Evolutionary conservation across 441 rosid species (phyloP), one percentile per base, ranked within the genome.

Genomic region (Monsonia emarginata): DNA sequence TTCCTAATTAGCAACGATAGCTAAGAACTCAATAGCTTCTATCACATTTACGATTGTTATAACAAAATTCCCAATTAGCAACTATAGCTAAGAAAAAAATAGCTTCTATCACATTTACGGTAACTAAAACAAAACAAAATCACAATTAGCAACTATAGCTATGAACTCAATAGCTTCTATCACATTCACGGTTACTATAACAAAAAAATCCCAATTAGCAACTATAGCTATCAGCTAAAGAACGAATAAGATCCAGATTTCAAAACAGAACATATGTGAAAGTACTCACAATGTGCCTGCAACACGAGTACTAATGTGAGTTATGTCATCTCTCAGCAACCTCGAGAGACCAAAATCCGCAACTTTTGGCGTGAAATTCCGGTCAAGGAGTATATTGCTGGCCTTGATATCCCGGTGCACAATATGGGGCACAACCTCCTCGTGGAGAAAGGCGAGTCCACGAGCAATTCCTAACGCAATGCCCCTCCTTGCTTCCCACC

Each of bases 321-420:
- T 81, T 8, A 3, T 65, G 60, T 69, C 57, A 16, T 73, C 82
- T 16, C 80, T 73, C 1, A 84, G 68, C 9, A 84, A 16, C 65
- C 76, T 84, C 1, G 80, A 78, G 22, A 86, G 84, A 18, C 88
- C 88, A 19, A 86, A 84, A 78, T 86, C 91, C 2, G 88, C 75
- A 44, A 86, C 79, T 63, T 86, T 86, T 1, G 91, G 83, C 8
- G 26, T 66, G 34, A 82, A 77, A 42, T 81, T 71, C 8, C 61
- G 52, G 66, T 84, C 88, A 31, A 86, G 74, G 63, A 86, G 84
- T 25, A 84, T 76, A 70, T 86, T 86, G 72, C 85, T 52, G 0
- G 84, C 80, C 73, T 86, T 86, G 59, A 86, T 76, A 74, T 86
- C 90, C 73, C 90, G 56, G 56, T 86, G 91, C 78, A 86, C 62